Conservation (phyloP, 1,284 basidiomycete genomes). For the Filobasidium uniguttulatum region DNA sequence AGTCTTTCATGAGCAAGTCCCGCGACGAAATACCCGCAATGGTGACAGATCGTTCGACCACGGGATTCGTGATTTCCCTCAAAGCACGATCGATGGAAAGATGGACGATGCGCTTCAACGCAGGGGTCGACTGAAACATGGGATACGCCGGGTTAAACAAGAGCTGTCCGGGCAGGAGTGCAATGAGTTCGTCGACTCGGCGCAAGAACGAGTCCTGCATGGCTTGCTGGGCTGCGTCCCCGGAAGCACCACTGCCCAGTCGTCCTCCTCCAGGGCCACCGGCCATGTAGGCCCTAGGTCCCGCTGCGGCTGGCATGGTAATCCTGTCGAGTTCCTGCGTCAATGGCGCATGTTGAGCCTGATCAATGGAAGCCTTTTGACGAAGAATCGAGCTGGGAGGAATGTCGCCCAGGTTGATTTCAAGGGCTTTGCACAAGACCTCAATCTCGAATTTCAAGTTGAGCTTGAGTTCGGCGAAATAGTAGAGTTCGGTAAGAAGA, state of each 20-base stretch:
- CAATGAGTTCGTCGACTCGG: constrained; percentile 42
- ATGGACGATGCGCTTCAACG: constrained; percentile 82
- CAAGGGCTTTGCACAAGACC: constrained; percentile 82
- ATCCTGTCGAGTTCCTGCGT: constrained; percentile 21
- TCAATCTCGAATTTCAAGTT: constrained; percentile 99
- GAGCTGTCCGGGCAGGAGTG: constrained; percentile 65
- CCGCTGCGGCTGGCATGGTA: constrained; percentile 19
- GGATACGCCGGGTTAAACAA: constrained; percentile 54
- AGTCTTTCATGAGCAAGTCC: constrained; percentile 92
- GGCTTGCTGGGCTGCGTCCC: constrained; percentile 26
- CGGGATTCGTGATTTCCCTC: constrained; percentile 93
- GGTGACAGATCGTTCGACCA: constrained; percentile 97
- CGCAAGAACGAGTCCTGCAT: constrained; percentile 31
- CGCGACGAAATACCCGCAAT: constrained; percentile 96
- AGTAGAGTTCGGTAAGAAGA: constrained; percentile 87
- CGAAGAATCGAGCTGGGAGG: constrained; percentile 74
- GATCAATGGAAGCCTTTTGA: constrained; percentile 37
- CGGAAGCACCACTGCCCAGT: constrained; percentile 10
- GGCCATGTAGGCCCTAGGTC: constrained; percentile 15
- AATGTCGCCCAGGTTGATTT: constrained; percentile 68
- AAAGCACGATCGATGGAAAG: constrained; percentile 88
- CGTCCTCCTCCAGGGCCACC: constrained; percentile 3
- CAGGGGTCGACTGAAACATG: constrained; percentile 57
- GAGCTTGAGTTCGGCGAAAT: constrained; percentile 89
- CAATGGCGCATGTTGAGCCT: constrained; percentile 23